Evolutionary conservation across 805 yeast species (phyloP).

Genomic region (Brettanomyces anomalus): DNA sequence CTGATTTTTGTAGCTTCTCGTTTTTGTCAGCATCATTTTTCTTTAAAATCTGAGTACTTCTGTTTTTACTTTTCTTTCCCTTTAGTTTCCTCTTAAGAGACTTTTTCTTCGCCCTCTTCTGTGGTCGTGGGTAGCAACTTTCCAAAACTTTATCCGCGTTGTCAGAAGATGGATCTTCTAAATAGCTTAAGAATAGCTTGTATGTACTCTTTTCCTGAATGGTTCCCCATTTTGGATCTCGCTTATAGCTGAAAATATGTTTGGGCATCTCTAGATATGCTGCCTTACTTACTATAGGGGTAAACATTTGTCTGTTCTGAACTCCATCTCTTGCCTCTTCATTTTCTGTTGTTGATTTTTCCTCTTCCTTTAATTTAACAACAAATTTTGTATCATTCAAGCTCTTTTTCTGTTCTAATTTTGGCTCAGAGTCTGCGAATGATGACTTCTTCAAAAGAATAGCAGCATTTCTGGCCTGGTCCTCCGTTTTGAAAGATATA

Average conservation of each 20-base stretch:
- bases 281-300: constrained; percentile 24
- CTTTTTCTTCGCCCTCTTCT: too few relatives aligned
- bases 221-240: constrained; percentile 7
- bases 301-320: not conserved
- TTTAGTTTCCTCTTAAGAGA: too few relatives aligned
- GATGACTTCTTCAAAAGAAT: constrained; percentile 16
- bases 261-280: constrained; percentile 24
- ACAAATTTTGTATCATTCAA: too few relatives aligned
- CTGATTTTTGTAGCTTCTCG: too few relatives aligned
- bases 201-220: constrained; percentile 7
- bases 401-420: not conserved
- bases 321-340: not conserved
- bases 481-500: constrained; percentile 25
- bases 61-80: too few relatives aligned
- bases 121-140: too few relatives aligned
- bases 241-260: not conserved
- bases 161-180: not conserved
- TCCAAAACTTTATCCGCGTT: not conserved
- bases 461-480: constrained; percentile 22
- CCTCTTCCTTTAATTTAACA: not conserved
- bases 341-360: not conserved
- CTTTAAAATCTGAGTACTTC: too few relatives aligned
- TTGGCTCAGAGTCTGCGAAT: constrained; percentile 15
- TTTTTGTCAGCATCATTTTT: too few relatives aligned
- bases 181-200: constrained; percentile 7